A percentile compares a stretch with the other conserved stretches of the same genome.
Evolutionary conservation across 129 eudicot species (phyloP).

Genomic region (Flaveria trinervia): DNA sequence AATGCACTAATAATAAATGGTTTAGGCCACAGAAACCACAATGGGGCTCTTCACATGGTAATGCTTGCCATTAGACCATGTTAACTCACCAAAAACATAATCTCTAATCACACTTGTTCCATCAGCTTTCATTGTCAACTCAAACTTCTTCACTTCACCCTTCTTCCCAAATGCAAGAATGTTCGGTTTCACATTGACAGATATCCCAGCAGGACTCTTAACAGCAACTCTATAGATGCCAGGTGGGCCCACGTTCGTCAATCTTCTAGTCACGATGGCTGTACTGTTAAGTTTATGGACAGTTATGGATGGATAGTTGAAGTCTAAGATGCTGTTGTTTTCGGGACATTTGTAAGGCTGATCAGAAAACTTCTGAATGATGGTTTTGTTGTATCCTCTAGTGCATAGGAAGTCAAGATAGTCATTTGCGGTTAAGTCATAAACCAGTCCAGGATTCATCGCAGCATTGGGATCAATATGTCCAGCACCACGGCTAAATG

Average conservation of each 20-base stretch:
- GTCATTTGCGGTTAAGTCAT: constrained; percentile 53
- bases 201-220: constrained; percentile 50
- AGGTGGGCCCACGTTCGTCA: constrained; percentile 77
- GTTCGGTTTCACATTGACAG: constrained; percentile 46
- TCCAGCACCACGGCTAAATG: constrained; percentile 84
- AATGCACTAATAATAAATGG: background rate
- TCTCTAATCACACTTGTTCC: background rate
- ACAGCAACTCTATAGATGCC: constrained; percentile 51
- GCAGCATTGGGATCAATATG: constrained; percentile 76
- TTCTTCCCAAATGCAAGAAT: constrained; percentile 35
- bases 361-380: constrained; percentile 37
- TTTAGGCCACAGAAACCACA: constrained; percentile 32
- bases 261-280: constrained; percentile 45
- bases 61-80: constrained; percentile 74
- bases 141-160: constrained; percentile 56
- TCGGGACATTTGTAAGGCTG: constrained; percentile 48
- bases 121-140: constrained; percentile 39
- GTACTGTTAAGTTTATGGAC: constrained; percentile 43
- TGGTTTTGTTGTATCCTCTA: constrained; percentile 56
- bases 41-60: constrained; percentile 75
- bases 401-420: constrained; percentile 76
- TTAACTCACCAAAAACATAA: constrained; percentile 56
- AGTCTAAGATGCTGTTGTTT: constrained; percentile 31
- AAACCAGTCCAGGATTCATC: constrained; percentile 80
- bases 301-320: constrained; percentile 80